Percentiles rank a stretch among this genome's conserved stretches.
Conservation (phyloP, 1,284 basidiomycete species). For the Ustilago sp. region DNA sequence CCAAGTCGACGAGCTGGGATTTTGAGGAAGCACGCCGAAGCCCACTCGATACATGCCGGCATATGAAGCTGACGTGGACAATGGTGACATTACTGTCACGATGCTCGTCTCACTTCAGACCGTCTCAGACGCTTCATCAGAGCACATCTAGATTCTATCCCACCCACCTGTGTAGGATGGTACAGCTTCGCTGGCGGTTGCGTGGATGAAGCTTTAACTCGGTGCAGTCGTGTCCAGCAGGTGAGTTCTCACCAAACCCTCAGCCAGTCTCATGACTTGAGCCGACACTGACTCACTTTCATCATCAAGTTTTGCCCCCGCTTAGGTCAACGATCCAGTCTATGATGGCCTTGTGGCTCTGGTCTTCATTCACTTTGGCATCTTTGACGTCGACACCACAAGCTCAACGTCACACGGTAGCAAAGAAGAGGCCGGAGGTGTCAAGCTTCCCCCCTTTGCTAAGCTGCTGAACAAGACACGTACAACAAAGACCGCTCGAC, state of each 20-base stretch:
- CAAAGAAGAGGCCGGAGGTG: neutral
- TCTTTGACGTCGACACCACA: neutral
- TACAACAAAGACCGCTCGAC: neutral
- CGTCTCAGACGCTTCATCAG: slow-evolving; percentile 13
- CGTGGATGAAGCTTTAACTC: slow-evolving; percentile 12
- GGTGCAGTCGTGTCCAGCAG: neutral
- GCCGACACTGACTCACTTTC: neutral
- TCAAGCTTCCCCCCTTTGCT: neutral
- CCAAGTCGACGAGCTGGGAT: neutral
- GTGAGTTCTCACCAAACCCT: neutral
- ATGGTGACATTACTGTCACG: neutral
- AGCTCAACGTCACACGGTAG: neutral
- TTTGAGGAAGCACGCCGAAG: neutral
- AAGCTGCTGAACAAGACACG: neutral
- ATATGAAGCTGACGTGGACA: neutral
- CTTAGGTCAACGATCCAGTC: slow-evolving; percentile 10
- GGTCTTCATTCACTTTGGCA: slow-evolving; percentile 23
- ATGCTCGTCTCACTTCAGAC: neutral
- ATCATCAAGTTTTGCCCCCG: neutral
- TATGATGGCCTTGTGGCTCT: slow-evolving; percentile 13
- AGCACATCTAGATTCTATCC: slow-evolving; percentile 1
- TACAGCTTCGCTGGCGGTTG: neutral
- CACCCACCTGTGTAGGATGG: slow-evolving; percentile 7
- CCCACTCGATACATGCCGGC: neutral
- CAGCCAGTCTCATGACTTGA: neutral